These are phyloP conservation scores for Candida ortonii DNA, from an alignment of 805 yeast genomes.

Conservation along the genomic window DNA sequence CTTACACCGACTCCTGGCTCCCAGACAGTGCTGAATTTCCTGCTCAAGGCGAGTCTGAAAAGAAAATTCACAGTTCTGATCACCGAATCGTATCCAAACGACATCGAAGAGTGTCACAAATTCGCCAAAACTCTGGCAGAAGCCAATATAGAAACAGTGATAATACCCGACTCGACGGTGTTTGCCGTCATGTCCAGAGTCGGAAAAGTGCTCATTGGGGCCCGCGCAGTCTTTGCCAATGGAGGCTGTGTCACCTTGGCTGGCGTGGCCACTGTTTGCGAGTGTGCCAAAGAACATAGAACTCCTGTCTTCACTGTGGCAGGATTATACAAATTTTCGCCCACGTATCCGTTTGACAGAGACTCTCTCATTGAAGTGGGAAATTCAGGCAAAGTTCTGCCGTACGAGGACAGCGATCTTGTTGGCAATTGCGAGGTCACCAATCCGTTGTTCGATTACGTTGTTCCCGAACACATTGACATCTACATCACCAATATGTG, in stretches of 20 bases:
- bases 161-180: conserved; percentile 89
- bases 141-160: conserved; percentile 83
- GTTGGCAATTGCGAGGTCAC: conserved; percentile 76
- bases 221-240: conserved; percentile 89
- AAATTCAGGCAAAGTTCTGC: conserved; percentile 83
- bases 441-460: conserved; percentile 87
- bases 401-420: conserved; percentile 65
- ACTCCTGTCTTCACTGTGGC: conserved; percentile 98
- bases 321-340: conserved; percentile 89
- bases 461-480: conserved; percentile 91
- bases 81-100: conserved; percentile 91
- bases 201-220: conserved; percentile 92
- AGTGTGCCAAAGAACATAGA: conserved; percentile 89
- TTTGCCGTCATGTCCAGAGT: conserved; percentile 97
- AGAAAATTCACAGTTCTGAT: conserved; percentile 90
- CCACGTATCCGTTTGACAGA: conserved; percentile 85
- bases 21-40: conserved; percentile 80
- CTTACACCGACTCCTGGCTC: conserved; percentile 95
- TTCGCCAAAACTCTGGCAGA: conserved; percentile 79
- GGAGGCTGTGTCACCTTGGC: conserved; percentile 91
- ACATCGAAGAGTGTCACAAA: conserved; percentile 67
- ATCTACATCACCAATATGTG: conserved; percentile 85
- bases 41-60: conserved; percentile 81
- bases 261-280: conserved; percentile 91
- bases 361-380: conserved; percentile 87